Conservation (phyloP, 2,329 filamentous ascomycete species). For the Fusarium robinianum region DNA sequence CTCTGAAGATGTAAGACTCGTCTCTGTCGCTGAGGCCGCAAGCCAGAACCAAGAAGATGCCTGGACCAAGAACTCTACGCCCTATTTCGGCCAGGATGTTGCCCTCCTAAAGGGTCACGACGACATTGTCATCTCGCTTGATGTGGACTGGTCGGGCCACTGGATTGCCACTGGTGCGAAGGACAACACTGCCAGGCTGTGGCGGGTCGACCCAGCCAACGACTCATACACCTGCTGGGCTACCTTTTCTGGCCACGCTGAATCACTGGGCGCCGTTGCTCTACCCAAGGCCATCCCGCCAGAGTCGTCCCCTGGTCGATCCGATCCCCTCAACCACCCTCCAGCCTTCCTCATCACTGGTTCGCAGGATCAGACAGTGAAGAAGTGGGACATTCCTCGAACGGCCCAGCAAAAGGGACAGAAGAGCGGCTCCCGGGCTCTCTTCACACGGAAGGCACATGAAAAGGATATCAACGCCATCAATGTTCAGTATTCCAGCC, state of each 20-base stretch:
- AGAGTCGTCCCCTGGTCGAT: constrained; percentile 69
- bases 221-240: constrained; percentile 79
- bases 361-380: constrained; percentile 93
- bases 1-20: constrained; percentile 86
- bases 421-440: constrained; percentile 64
- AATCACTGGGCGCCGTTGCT: constrained; percentile 88
- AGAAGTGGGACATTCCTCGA: constrained; percentile 83
- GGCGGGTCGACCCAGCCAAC: constrained; percentile 79
- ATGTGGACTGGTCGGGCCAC: constrained; percentile 94
- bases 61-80: constrained; percentile 39
- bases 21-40: constrained; percentile 65
- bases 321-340: constrained; percentile 76
- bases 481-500: constrained; percentile 72
- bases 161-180: constrained; percentile 97
- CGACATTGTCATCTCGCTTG: constrained; percentile 93
- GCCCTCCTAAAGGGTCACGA: constrained; percentile 86
- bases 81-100: constrained; percentile 88
- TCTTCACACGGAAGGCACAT: constrained; percentile 92
- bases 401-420: constrained; percentile 49
- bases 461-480: constrained; percentile 99
- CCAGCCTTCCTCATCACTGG: constrained; percentile 87
- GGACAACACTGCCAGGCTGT: constrained; percentile 91
- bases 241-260: constrained; percentile 87
- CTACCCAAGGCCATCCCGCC: constrained; percentile 73
- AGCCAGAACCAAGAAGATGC: constrained; percentile 24